A percentile compares a stretch with the other conserved stretches of the same genome.
Evolutionary conservation across 345 rosid species (phyloP).

Genomic region (Linum tenue): DNA sequence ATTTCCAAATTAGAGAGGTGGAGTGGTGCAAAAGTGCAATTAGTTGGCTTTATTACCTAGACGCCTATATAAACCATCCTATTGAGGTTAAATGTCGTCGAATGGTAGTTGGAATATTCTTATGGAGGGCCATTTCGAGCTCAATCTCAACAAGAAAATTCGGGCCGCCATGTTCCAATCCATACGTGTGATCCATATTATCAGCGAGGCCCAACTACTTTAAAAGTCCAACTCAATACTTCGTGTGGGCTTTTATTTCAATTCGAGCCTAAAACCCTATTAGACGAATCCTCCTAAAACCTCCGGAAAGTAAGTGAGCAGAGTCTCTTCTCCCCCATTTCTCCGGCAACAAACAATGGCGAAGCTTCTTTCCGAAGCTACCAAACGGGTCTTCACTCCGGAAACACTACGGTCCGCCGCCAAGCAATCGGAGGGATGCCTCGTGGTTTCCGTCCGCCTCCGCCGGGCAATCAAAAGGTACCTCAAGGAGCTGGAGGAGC

Average conservation of each 20-base stretch:
- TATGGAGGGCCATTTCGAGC: too few species aligned
- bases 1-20: too few species aligned
- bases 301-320: background rate
- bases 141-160: too few species aligned
- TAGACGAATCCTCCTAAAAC: background rate
- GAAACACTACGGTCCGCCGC: conserved; percentile 58
- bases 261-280: background rate
- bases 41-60: too few species aligned
- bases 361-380: conserved; percentile 8
- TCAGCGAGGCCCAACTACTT: background rate
- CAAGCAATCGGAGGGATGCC: conserved; percentile 64
- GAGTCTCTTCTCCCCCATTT: background rate
- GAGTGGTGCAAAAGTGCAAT: too few species aligned
- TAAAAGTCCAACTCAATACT: background rate
- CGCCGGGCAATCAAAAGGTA: conserved; percentile 80
- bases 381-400: conserved; percentile 32
- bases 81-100: too few species aligned
- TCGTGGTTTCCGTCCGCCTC: conserved; percentile 64
- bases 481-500: conserved; percentile 77
- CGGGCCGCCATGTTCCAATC: too few species aligned
- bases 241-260: background rate
- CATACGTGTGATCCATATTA: too few species aligned
- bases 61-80: too few species aligned
- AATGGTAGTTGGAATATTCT: too few species aligned
- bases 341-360: conserved; percentile 11